A percentile compares a stretch with the other conserved stretches of the same genome.
Conservation (phyloP, 148 eudicot species). For the Rhododendron ovatum region DNA sequence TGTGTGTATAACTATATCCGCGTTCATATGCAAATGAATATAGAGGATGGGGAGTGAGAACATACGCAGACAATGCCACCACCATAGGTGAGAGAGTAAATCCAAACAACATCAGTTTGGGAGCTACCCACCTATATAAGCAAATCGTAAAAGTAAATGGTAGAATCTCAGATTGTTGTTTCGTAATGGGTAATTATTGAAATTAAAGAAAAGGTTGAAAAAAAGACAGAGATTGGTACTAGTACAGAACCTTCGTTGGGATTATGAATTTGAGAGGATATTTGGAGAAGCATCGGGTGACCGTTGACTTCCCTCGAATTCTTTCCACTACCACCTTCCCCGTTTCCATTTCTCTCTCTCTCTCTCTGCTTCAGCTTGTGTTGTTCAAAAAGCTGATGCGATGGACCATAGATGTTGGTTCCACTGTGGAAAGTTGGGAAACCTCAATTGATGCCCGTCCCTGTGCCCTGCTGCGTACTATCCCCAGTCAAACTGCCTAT, state of each 20-base stretch:
- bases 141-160: not conserved
- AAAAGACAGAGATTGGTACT: not conserved
- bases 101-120: slow-evolving; percentile 78
- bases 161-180: not conserved
- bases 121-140: slow-evolving; percentile 61
- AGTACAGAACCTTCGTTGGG: slow-evolving; percentile 60
- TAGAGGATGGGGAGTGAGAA: not conserved
- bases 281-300: slow-evolving; percentile 69
- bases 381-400: not conserved
- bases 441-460: not conserved
- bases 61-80: slow-evolving; percentile 95
- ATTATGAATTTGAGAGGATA: slow-evolving; percentile 90
- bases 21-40: not conserved
- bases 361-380: not conserved
- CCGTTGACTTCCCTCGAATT: slow-evolving; percentile 66
- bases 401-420: not conserved
- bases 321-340: slow-evolving; percentile 61
- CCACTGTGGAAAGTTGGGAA: not conserved
- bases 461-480: not conserved
- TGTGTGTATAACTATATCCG: not conserved
- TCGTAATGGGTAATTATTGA: not conserved
- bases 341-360: slow-evolving; percentile 37
- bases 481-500: too few relatives aligned
- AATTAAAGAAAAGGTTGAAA: not conserved
- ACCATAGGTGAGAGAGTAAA: slow-evolving; percentile 86